Base-by-base conservation (phyloP, 495 filamentous ascomycete genomes). In the Aspergillus biplanus region DNA sequence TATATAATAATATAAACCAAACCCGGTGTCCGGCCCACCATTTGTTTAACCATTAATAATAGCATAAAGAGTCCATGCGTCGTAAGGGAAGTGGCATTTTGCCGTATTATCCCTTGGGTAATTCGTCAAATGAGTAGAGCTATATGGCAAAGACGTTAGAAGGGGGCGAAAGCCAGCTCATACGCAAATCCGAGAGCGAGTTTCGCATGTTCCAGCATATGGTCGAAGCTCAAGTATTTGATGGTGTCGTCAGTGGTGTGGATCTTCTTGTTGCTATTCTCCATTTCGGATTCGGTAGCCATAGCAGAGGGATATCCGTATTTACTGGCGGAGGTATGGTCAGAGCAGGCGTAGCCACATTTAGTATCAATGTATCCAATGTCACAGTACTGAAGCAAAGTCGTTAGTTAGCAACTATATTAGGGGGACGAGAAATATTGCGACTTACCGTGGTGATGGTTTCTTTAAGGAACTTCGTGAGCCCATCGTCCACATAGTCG, bases 131-230 rank as follows among this genome's bases (percentile, higher is more conserved):
- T 56, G 37, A 63, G 65, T 35, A 8, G 34, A 21, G 3, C 32
- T 33, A n/a, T 35, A 53, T 44, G 18, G 49, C 33, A 31, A 58
- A 50, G 49, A 44, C 15, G 61, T 75, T 48, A 80, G 53, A 81
- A 74, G 21, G 73, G 60, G 9, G 75, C 75, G 68, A 78, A 82
- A 11, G 77, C 93, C 63, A 97, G 75, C 82, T 99, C 95, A 70
- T 96, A 96, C 13, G 87, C 93, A 68, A 98, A 86, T 1, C 88
- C 91, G 56, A 98, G 78, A 31, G 92, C 97, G 85, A 99, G 82
- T 75, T 89, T 90, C 1, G 93, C 95, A 74, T 99, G 95, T 78
- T 99, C 91, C 58, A 97, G 82, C 95, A 99, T 99, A 74, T 99
- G 95, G 71, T 96, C 90, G 71, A 97, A 98, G 71, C 88, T 92